Evolutionary conservation across 177 flowering plant species (phyloP).

Genomic region (Vitis hybrid): DNA sequence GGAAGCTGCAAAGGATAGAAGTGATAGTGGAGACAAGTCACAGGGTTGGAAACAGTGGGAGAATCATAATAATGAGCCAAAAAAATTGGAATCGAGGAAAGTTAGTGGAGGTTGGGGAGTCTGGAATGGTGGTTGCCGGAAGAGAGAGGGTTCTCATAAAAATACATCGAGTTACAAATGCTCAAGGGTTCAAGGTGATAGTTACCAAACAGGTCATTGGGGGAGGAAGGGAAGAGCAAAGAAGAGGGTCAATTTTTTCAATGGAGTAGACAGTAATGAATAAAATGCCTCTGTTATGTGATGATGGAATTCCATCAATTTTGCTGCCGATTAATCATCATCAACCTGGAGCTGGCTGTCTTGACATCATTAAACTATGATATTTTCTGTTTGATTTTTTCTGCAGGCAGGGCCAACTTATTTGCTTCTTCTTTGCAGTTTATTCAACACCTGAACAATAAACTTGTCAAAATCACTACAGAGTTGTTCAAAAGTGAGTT

Average conservation of each 20-base stretch:
- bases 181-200: conserved; percentile 28
- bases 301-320: too few species aligned
- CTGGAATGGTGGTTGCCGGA: conserved; percentile 17
- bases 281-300: not conserved
- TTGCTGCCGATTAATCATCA: too few species aligned
- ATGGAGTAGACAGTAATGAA: conserved; percentile 5
- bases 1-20: conserved; percentile 7
- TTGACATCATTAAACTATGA: too few species aligned
- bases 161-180: conserved; percentile 19
- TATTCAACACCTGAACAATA: too few species aligned
- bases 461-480: too few species aligned
- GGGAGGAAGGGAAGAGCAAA: conserved; percentile 16
- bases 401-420: too few species aligned
- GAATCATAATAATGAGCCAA: conserved; percentile 1
- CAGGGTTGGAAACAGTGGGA: conserved; percentile 17
- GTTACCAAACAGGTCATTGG: conserved; percentile 4
- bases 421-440: too few species aligned
- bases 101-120: conserved; percentile 13
- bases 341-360: too few species aligned
- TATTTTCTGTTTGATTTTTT: too few species aligned
- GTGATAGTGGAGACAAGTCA: conserved; percentile 6
- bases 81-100: conserved; percentile 15
- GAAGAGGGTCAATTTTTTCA: conserved; percentile 19
- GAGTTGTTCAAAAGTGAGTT: too few species aligned
- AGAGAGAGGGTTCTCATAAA: conserved; percentile 29